phyloP scores from a whole-genome alignment of 2,329 filamentous ascomycete genomes.

The Podosphaera aphanis region DNA sequence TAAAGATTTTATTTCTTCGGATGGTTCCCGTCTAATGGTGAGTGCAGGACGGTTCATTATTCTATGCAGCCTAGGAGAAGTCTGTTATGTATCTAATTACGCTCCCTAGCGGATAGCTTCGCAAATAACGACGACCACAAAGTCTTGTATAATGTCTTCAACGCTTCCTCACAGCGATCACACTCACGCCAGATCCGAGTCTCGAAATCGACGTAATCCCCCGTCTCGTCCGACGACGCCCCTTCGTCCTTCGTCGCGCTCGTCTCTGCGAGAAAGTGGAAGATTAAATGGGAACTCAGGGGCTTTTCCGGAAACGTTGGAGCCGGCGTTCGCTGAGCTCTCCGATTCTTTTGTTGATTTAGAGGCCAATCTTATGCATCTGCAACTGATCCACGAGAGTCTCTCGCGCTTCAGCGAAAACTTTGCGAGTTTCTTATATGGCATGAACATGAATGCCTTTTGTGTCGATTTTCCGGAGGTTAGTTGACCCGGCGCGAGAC shows the following conservation, averaged over 20 bases:
- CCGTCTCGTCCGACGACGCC: conserved; percentile 57
- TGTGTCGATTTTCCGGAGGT: conserved; percentile 96
- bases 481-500: conserved; percentile 6
- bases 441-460: conserved; percentile 96
- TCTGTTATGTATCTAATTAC: too few species aligned
- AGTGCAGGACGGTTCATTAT: too few species aligned
- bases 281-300: conserved; percentile 28
- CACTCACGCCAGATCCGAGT: conserved; percentile 9
- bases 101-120: too few species aligned
- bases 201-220: conserved; percentile 10
- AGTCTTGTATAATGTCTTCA: conserved; percentile 8
- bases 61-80: too few species aligned
- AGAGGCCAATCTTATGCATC: conserved; percentile 91
- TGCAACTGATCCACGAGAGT: conserved; percentile 92
- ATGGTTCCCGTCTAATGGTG: too few species aligned
- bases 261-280: conserved; percentile 55
- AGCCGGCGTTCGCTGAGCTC: conserved; percentile 80
- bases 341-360: conserved; percentile 86
- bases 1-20: too few species aligned
- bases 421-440: conserved; percentile 87
- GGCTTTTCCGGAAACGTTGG: conserved; percentile 58
- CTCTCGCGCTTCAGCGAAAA: conserved; percentile 82
- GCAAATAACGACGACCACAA: not conserved
- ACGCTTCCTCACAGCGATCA: conserved; percentile 12
- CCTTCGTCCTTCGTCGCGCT: conserved; percentile 69